A percentile compares a stretch with the other conserved stretches of the same genome.
These are phyloP conservation scores for Yarrowia yakushimensis DNA, from an alignment of 805 yeast genomes.

Conservation along the genomic window DNA sequence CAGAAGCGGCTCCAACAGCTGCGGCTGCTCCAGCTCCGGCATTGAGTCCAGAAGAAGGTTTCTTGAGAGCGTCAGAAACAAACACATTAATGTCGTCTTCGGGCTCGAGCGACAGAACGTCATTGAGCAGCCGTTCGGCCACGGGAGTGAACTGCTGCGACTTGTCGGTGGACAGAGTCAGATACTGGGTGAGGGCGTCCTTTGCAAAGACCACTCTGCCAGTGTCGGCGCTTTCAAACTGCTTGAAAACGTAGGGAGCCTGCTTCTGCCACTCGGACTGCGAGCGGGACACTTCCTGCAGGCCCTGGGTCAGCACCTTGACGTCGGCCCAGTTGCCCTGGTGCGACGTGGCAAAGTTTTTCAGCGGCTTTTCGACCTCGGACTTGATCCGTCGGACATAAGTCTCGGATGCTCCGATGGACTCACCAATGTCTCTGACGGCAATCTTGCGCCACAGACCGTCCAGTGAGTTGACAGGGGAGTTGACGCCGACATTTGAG, in stretches of 20 bases:
- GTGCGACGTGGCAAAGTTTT: constrained; percentile 46
- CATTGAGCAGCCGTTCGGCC: constrained; percentile 64
- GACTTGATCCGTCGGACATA: constrained; percentile 41
- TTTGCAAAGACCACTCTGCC: constrained; percentile 60
- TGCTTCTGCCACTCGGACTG: constrained; percentile 60
- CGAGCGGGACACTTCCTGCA: constrained; percentile 46
- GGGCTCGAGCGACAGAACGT: constrained; percentile 61
- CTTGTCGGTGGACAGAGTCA: constrained; percentile 57
- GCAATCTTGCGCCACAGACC: constrained; percentile 18
- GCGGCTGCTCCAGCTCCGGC: background rate
- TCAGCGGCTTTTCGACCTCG: constrained; percentile 40
- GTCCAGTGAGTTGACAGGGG: background rate
- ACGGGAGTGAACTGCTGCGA: constrained; percentile 45
- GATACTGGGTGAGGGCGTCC: constrained; percentile 61
- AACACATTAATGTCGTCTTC: constrained; percentile 56
- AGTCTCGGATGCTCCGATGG: constrained; percentile 32
- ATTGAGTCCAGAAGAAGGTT: background rate
- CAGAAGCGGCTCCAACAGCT: background rate
- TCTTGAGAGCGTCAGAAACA: constrained; percentile 39
- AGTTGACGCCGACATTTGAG: background rate
- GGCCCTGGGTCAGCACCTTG: constrained; percentile 44
- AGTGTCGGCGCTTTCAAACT: constrained; percentile 69
- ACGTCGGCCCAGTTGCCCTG: constrained; percentile 55
- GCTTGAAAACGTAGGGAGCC: constrained; percentile 73
- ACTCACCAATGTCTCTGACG: constrained; percentile 10